A percentile compares a stretch with the other conserved stretches of the same genome.
Conservation (phyloP, 225 moss, liverwort and hornwort genomes). For the Takakia lepidozioides region DNA sequence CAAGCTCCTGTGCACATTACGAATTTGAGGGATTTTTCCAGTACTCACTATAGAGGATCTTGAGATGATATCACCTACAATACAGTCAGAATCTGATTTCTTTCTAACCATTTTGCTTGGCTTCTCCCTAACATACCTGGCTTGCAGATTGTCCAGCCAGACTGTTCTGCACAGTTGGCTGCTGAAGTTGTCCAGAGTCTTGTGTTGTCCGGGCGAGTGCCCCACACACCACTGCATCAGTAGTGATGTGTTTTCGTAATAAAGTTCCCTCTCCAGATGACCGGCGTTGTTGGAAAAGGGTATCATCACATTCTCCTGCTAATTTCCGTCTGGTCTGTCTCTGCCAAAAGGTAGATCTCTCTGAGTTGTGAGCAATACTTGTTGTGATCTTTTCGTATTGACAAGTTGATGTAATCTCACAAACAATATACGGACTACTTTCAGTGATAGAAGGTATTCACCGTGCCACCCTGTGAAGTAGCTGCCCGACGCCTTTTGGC, state of each 20-base stretch:
- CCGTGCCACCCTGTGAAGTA: slow-evolving; percentile 18
- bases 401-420: no score
- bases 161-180: slow-evolving; percentile 19
- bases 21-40: no score
- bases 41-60: no score
- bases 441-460: no score
- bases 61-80: no score
- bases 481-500: no score
- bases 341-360: neutral
- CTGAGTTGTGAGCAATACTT: no score
- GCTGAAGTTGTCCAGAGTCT: slow-evolving; percentile 32
- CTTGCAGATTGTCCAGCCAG: slow-evolving; percentile 17
- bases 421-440: no score
- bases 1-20: slow-evolving; percentile 23
- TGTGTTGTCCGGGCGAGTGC: slow-evolving; percentile 37
- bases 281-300: slow-evolving; percentile 21
- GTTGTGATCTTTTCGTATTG: no score
- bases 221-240: slow-evolving; percentile 36
- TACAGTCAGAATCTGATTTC: no score
- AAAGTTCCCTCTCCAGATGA: slow-evolving; percentile 21
- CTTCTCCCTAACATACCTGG: slow-evolving; percentile 13
- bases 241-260: slow-evolving; percentile 5
- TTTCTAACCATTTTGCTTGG: no score
- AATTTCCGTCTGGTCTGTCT: neutral
- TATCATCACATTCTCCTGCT: slow-evolving; percentile 10